Percentiles rank a stretch among this genome's conserved stretches.
Evolutionary conservation across 2,329 filamentous ascomycete genomes (phyloP).

Genomic region (Pseudogymnoascus sp.): DNA sequence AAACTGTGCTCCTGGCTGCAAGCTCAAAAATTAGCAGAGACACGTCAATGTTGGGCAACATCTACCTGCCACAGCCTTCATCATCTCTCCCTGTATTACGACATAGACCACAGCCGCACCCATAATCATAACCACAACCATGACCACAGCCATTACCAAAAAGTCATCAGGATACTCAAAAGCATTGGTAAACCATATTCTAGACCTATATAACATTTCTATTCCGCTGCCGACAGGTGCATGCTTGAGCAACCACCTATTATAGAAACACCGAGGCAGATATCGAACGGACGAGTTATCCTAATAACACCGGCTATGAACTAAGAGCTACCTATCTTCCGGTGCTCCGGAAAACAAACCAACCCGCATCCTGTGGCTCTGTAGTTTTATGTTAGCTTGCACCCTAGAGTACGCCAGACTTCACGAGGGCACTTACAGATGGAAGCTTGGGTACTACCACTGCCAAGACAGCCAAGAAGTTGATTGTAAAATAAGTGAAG

Average conservation of each 20-base stretch:
- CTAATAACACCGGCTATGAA: constrained; percentile 3
- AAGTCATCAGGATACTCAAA: background rate
- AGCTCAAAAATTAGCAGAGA: background rate
- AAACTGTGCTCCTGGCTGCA: background rate
- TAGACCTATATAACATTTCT: constrained; percentile 10
- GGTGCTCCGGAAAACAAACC: constrained; percentile 62
- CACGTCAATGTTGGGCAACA: background rate
- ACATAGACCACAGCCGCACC: background rate
- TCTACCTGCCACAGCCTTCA: background rate
- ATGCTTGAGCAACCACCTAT: background rate
- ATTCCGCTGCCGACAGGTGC: background rate
- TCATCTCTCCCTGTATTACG: background rate
- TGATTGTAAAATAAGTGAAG: constrained; percentile 92
- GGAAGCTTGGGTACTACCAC: constrained; percentile 96
- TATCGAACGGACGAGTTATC: constrained; percentile 1
- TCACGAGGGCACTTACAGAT: constrained; percentile 53
- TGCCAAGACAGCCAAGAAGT: constrained; percentile 82
- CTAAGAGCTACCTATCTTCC: constrained; percentile 41
- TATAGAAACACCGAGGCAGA: constrained; percentile 7
- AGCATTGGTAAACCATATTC: constrained; percentile 9
- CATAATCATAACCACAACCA: background rate
- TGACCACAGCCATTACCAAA: background rate
- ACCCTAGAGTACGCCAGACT: background rate
- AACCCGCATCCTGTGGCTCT: constrained; percentile 73
- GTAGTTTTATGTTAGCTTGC: constrained; percentile 25